Evolutionary conservation across 2,329 filamentous ascomycete genomes (phyloP).

Genomic region (Fusarium piperis): DNA sequence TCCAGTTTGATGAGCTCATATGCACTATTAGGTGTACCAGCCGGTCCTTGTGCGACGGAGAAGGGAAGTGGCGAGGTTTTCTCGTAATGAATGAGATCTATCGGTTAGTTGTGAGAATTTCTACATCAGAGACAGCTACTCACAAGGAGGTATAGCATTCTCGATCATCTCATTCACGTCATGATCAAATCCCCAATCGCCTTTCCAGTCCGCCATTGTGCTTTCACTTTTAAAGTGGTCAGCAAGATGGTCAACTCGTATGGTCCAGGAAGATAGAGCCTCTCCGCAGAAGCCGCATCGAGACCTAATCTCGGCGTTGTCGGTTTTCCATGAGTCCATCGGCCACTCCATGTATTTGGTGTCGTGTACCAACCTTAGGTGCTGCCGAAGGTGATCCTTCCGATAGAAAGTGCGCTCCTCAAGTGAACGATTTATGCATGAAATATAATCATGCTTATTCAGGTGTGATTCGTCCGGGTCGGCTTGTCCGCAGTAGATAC

Average conservation of each 20-base stretch:
- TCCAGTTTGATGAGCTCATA: not conserved
- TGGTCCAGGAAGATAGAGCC: conserved; percentile 48
- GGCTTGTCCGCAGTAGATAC: not conserved
- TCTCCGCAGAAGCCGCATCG: conserved; percentile 52
- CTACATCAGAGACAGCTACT: not conserved
- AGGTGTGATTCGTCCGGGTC: not conserved
- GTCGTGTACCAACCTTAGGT: conserved; percentile 52
- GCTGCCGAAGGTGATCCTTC: conserved; percentile 54
- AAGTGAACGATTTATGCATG: conserved; percentile 49
- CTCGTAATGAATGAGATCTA: conserved; percentile 23
- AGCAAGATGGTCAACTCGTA: conserved; percentile 48
- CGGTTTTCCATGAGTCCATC: conserved; percentile 47
- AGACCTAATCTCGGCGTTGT: conserved; percentile 47
- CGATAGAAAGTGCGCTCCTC: conserved; percentile 56
- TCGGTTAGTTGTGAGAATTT: not conserved
- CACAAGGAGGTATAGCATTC: conserved; percentile 53
- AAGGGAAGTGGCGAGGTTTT: not conserved
- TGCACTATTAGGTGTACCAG: not conserved
- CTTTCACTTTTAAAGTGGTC: conserved; percentile 53
- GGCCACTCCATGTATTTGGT: conserved; percentile 46
- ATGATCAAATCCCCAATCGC: conserved; percentile 53
- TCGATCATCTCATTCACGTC: conserved; percentile 49
- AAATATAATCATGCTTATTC: conserved; percentile 38
- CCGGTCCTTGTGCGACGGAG: not conserved
- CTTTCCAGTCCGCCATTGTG: conserved; percentile 53